Evolutionary conservation across 2,329 filamentous ascomycete genomes (phyloP), one percentile per base, ranked within the genome.

Genomic region (Aplosporella prunicola): DNA sequence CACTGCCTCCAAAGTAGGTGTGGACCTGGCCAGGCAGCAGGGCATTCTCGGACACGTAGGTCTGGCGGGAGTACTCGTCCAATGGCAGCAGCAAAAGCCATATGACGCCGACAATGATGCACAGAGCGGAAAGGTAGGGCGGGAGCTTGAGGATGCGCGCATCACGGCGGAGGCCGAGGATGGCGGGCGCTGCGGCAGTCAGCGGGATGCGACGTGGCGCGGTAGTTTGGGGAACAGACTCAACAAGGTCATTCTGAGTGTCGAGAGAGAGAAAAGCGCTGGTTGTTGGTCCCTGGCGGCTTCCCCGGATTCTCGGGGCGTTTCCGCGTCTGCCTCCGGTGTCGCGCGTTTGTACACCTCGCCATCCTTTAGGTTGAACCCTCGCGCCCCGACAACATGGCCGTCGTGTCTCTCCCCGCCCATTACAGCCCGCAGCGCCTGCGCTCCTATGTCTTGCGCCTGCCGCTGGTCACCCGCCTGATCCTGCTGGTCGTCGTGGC

Each of bases 11-110:
- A 56, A 98, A 98, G 62, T 98, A 98, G 2, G 91, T 94, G 63
- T 96, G 89, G 7, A 96, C 91, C 61, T 98, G 91, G 2, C 88
- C 91, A 0, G 91, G 91, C 10, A 98, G 69, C 22, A 98, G 76
- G 9, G 91, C 91, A 58, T 98, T 98, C 61, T 98, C 91, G 28
- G 89, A 96, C 41, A 98, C 91, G 61, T 98, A 98, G 1, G 89
- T 98, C 43, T 76, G 73, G 47, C 91, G 78, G 34, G 87, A 94
- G 66, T 96, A 94, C 47, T 88, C 76, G 60, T 96, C 75, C 36
- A 96, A 71, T 3, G 91, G 91, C 2, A 98, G 75, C 20, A 96
- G 71, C 15, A 95, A 75, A 10, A 98, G 77, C 85, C 89, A 98
- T 49, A 77, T 74, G 39, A 95, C 74, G 36, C 91, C 91, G 51